These are phyloP conservation scores for Eucalyptus urophylla DNA, from an alignment of 345 rosid genomes.

Conservation along the genomic window DNA sequence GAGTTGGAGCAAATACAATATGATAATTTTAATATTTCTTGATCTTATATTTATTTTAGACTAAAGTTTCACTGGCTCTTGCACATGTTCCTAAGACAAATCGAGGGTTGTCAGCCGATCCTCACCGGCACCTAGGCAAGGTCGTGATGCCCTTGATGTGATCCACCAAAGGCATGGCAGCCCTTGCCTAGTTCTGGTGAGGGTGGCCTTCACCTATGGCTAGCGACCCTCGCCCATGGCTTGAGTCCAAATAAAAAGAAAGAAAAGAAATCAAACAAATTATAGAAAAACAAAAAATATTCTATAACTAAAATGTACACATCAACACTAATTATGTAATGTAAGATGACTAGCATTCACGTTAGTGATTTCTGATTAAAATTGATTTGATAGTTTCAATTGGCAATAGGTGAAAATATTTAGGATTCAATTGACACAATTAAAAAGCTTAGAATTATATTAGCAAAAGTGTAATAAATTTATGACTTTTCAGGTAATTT, in stretches of 20 bases:
- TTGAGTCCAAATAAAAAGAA: not conserved
- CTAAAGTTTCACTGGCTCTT: not conserved
- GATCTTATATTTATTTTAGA: not conserved
- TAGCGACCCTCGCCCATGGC: fast-evolving
- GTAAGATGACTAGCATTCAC: fast-evolving
- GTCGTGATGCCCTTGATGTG: not conserved
- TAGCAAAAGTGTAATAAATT: not conserved
- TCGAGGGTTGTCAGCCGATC: not conserved
- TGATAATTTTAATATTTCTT: not conserved
- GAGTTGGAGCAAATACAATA: not conserved
- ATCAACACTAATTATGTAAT: fast-evolving
- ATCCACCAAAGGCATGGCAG: not conserved
- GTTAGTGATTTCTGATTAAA: fast-evolving
- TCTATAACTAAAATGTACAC: not conserved
- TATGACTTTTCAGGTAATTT: fast-evolving
- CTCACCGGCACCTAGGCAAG: not conserved
- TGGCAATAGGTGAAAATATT: fast-evolving
- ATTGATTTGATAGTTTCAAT: fast-evolving
- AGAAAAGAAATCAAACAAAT: not conserved
- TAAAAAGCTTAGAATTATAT: not conserved
- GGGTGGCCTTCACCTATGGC: not conserved
- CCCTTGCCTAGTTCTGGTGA: not conserved
- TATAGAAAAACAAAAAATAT: not conserved
- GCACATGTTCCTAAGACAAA: not conserved
- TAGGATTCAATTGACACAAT: not conserved